Conservation (phyloP, 768 basidiomycete species). For the Termitomyces sp. region DNA sequence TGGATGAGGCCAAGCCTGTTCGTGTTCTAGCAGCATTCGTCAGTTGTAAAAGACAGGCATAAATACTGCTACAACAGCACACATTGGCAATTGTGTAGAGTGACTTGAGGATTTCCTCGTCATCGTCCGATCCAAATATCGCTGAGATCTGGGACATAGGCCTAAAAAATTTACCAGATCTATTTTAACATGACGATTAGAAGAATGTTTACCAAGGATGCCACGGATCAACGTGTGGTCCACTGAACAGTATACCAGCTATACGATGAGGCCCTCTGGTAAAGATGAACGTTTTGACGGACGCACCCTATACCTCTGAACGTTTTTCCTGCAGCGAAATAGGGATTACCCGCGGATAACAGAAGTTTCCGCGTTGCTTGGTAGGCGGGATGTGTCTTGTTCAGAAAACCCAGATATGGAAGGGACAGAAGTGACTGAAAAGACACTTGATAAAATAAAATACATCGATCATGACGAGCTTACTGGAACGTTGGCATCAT, state of each 20-base stretch:
- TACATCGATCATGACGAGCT: conserved; percentile 18
- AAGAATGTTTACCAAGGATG: conserved; percentile 56
- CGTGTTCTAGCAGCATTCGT: conserved; percentile 50
- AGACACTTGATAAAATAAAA: not conserved
- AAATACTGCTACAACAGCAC: conserved; percentile 22
- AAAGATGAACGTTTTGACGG: not conserved
- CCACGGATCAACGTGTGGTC: conserved; percentile 71
- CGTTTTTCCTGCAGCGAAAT: conserved; percentile 57
- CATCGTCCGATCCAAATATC: conserved; percentile 73
- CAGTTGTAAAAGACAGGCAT: not conserved
- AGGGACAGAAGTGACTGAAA: conserved; percentile 69
- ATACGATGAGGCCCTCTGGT: not conserved
- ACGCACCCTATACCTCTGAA: conserved; percentile 71
- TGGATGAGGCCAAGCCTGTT: conserved; percentile 74
- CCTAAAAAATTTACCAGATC: conserved; percentile 26
- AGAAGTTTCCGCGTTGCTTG: conserved; percentile 60
- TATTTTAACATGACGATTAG: not conserved
- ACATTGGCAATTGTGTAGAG: conserved; percentile 71
- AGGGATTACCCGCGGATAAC: conserved; percentile 65
- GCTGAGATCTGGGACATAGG: conserved; percentile 79
- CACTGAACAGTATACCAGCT: conserved; percentile 35
- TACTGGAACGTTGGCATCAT: conserved; percentile 83
- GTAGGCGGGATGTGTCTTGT: conserved; percentile 56
- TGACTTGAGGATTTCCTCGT: conserved; percentile 59
- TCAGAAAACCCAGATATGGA: conserved; percentile 76